Base-by-base conservation (phyloP, 305 asterid species). In the Fraxinus albicans region DNA sequence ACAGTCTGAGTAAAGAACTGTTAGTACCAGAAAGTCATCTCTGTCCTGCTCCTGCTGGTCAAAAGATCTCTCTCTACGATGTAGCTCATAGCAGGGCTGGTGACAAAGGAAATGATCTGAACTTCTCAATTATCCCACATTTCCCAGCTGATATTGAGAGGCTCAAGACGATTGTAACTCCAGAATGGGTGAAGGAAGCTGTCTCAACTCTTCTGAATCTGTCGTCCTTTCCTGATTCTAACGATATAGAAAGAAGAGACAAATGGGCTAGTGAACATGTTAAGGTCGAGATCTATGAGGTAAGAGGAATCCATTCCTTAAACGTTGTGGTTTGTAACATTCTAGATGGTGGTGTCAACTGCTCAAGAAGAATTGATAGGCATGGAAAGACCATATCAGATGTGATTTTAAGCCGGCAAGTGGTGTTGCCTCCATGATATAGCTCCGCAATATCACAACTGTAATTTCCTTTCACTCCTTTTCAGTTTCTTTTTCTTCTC, bases 371-470 rank as follows among this genome's bases (percentile, higher is more conserved):
- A 79, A 94, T 96, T 60, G 99, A 94, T 69, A 92, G 98, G 86
- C 99, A 96, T 74, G 99, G 99, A n/a, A 96, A 96, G 90, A 91
- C 93, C 53, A 76, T 91, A 55, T 93, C 98, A 0, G 99, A 96
- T 80, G 89, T 94, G 60, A 83, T 96, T 73, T 84, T 96, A 82
- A 89, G 90, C 81, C 98, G 90, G 87, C 79, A 83, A 82, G 93
- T 95, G 77, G 80, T 90, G 34, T 85, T 95, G 90, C 98, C 97
- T 67, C 93, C 95, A 40, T 94, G 89, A 88, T 83, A 36, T 13
- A 73, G 50, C 47, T 23, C 33, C 12, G 9, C 29, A 2, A 60
- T 21, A n/a, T 60, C 13, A 60, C 31, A 60, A 60, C 70, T 21
- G 1, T 60, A 60, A 60, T 60, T 60, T 60, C 31, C 13, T 21